Evolutionary conservation across 345 rosid species (phyloP), one percentile per base, ranked within the genome.

Genomic region (Sonneratia alba): DNA sequence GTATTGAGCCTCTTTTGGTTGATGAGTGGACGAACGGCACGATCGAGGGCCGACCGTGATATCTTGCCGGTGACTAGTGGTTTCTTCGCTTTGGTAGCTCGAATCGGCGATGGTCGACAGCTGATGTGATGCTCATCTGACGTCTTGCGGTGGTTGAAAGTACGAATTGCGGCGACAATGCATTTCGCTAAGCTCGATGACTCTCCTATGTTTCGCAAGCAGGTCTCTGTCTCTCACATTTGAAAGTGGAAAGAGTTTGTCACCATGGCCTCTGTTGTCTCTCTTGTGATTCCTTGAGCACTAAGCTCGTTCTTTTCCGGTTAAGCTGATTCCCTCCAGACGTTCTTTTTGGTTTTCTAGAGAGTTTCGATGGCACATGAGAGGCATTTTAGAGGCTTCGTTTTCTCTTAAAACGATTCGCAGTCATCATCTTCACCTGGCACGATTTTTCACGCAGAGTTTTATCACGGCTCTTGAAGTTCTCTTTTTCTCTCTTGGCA

Each of bases 141-240:
- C 75, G 66, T 81, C 79, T 66, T 63, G 38, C 42, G 16, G 13
- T 57, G 57, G 19, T 15, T 38, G 38, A 53, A 22, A 0, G 27
- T 45, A 16, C 45, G 43, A 68, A 74, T 36, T 64, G 77, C 72
- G 74, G 76, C 73, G 34, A 87, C 77, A 75, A 96, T 96, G 99
- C 96, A 82, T 88, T 96, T 96, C 85, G 79, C 94, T 12, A 96
- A 92, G 91, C 98, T 96, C 79, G 99, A 96, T 75, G 99, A 96
- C 92, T 96, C 99, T 79, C 99, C 99, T 72, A 96, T 96, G 99
- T 92, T 96, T 76, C 92, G 98, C 73, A 92, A 92, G 82, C 99
- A 92, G 98, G 99, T 88, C 73, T 8, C 68, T 38, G 75, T 77
- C 71, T 57, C 76, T 78, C 64, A 76, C 71, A 24, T 67, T 67